A percentile compares a stretch with the other conserved stretches of the same genome.
These are phyloP conservation scores for Hysterium pulicare DNA, from an alignment of 2,329 filamentous ascomycete species.

Conservation along the genomic window DNA sequence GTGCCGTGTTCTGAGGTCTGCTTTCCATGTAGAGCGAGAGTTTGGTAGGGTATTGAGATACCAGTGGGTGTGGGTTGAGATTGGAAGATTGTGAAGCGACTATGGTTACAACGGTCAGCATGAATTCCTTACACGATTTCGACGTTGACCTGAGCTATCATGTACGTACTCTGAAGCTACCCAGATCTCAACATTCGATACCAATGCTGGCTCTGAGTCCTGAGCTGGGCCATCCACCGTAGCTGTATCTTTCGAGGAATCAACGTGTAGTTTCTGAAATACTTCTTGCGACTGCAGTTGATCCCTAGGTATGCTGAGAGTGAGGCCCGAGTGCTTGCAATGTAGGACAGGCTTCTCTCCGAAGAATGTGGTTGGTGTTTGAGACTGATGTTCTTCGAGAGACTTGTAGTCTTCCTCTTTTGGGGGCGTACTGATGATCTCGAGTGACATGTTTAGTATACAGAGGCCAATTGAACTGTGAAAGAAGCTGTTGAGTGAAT, in stretches of 20 bases:
- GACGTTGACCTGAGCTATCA: slow-evolving; percentile 7
- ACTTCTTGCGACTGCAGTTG: slow-evolving; percentile 51
- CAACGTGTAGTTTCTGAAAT: slow-evolving; percentile 49
- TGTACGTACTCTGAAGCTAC: slow-evolving; percentile 43
- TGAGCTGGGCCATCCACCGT: slow-evolving; percentile 25
- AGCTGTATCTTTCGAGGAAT: slow-evolving; percentile 12
- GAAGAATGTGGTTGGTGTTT: slow-evolving; percentile 71
- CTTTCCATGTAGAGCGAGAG: slow-evolving; percentile 63
- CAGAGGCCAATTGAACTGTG: too few relatives aligned
- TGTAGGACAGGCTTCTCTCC: slow-evolving; percentile 69
- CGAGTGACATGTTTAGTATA: slow-evolving; percentile 35
- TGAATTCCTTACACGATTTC: not conserved
- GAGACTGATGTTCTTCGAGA: slow-evolving; percentile 66
- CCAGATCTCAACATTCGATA: slow-evolving; percentile 45
- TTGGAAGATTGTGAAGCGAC: slow-evolving; percentile 64
- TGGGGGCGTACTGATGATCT: slow-evolving; percentile 57
- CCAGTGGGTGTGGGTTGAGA: slow-evolving; percentile 52
- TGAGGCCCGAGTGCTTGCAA: slow-evolving; percentile 56
- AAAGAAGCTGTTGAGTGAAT: too few relatives aligned
- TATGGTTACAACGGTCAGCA: too few relatives aligned
- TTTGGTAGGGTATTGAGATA: slow-evolving; percentile 68
- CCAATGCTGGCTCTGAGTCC: slow-evolving; percentile 22
- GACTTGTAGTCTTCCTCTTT: slow-evolving; percentile 58
- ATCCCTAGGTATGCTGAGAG: slow-evolving; percentile 55
- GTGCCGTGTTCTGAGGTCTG: slow-evolving; percentile 15